Evolutionary conservation across 73 alveolate species (phyloP).

Genomic region (Uronychia setigera): DNA sequence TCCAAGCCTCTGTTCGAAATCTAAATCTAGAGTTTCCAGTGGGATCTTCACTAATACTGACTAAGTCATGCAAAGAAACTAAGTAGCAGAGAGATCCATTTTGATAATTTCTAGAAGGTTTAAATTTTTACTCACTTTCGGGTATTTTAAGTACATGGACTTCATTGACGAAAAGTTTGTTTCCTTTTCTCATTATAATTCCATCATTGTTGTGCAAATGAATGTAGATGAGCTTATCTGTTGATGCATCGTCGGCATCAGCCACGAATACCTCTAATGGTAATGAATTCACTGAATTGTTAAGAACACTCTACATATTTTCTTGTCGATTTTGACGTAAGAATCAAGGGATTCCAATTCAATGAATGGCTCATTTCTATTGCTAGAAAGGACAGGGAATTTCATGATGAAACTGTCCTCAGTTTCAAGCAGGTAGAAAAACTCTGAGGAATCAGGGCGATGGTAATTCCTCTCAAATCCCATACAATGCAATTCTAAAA

Average conservation of each 20-base stretch:
- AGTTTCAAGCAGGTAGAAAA: background rate
- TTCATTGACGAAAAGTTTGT: background rate
- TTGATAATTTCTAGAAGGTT: background rate
- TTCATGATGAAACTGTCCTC: background rate
- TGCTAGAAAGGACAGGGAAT: background rate
- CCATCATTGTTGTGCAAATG: background rate
- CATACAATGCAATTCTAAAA: background rate
- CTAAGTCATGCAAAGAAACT: background rate
- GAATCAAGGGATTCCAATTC: background rate
- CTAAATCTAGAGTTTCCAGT: background rate
- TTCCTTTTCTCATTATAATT: background rate
- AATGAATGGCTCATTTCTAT: background rate
- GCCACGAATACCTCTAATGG: background rate
- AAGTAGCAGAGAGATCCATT: background rate
- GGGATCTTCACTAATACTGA: background rate
- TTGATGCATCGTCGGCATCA: background rate
- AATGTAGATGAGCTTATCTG: background rate
- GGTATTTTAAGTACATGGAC: background rate
- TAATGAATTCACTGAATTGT: background rate
- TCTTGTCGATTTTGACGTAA: background rate
- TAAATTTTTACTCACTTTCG: background rate
- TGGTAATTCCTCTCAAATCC: background rate
- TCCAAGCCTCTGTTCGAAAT: background rate
- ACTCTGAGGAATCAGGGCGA: background rate
- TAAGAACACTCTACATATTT: background rate